A percentile compares a stretch with the other conserved stretches of the same genome.
These are phyloP conservation scores for Stentor coeruleus DNA, from an alignment of 73 alveolate species.

Conservation along the genomic window DNA sequence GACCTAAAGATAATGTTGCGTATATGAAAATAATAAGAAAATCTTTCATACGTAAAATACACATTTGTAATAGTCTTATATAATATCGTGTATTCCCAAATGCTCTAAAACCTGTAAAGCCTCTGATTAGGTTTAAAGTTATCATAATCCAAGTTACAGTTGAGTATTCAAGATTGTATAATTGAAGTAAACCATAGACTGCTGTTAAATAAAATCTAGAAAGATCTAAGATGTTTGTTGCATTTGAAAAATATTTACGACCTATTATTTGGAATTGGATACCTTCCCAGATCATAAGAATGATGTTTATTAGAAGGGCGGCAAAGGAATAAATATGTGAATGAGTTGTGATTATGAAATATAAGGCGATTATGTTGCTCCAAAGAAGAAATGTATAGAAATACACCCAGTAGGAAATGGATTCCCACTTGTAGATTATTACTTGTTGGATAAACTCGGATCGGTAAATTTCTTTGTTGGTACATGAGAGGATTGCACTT, in stretches of 20 bases:
- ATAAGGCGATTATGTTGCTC: neutral
- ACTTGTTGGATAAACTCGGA: neutral
- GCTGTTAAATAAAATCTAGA: neutral
- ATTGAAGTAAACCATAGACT: neutral
- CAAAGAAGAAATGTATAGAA: neutral
- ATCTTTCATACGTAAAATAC: too few species aligned
- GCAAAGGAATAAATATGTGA: too few species aligned
- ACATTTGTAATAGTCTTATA: neutral
- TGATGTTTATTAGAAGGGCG: too few species aligned
- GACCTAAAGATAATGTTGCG: neutral
- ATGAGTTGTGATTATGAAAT: too few species aligned
- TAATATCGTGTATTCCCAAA: neutral
- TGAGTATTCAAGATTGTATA: neutral
- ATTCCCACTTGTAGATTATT: neutral
- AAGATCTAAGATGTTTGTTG: neutral
- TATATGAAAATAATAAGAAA: neutral
- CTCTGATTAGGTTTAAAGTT: neutral
- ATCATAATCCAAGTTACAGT: neutral
- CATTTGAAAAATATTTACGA: neutral
- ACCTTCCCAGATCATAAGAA: slow-evolving; percentile 1
- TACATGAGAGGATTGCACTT: neutral
- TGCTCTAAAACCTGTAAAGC: neutral
- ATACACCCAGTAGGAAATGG: neutral
- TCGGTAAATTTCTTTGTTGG: neutral
- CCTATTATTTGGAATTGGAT: neutral